Conservation (phyloP, 768 basidiomycete genomes). For the Lanmaoa rubissima region DNA sequence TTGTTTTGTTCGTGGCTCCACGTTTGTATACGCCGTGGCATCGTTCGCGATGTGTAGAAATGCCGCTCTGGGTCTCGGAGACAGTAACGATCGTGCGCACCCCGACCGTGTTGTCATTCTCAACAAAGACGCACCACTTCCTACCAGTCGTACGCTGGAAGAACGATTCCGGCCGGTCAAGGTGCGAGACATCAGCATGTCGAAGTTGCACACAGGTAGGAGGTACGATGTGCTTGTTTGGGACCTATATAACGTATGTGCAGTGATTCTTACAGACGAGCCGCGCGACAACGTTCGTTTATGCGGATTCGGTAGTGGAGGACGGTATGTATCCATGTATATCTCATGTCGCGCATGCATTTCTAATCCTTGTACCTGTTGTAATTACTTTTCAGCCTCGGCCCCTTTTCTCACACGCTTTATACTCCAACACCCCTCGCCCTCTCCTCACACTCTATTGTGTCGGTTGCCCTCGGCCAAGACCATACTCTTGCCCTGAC, state of each 20-base stretch:
- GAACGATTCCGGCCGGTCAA: constrained; percentile 61
- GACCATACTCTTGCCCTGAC: constrained; percentile 93
- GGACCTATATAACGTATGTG: background rate
- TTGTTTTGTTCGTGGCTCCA: background rate
- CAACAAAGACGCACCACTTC: constrained; percentile 13
- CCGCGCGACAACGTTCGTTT: constrained; percentile 67
- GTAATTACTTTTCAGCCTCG: constrained; percentile 48
- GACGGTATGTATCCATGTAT: constrained; percentile 53
- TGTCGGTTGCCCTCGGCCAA: constrained; percentile 80
- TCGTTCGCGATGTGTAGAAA: constrained; percentile 49
- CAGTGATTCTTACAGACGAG: constrained; percentile 72
- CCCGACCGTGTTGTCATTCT: constrained; percentile 73
- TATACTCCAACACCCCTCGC: constrained; percentile 62
- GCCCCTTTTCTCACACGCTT: constrained; percentile 75
- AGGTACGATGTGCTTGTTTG: background rate
- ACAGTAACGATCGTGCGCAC: constrained; percentile 70
- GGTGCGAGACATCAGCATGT: constrained; percentile 73
- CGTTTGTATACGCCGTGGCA: too few species aligned
- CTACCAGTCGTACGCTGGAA: constrained; percentile 28
- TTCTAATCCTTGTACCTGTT: background rate
- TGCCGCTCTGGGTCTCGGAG: constrained; percentile 82
- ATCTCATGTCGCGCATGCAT: background rate
- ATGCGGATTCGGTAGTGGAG: constrained; percentile 89
- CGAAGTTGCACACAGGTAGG: constrained; percentile 83
- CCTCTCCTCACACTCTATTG: constrained; percentile 54